Conservation (phyloP, 2,329 filamentous ascomycete genomes). For the Trichophyton equinum region DNA sequence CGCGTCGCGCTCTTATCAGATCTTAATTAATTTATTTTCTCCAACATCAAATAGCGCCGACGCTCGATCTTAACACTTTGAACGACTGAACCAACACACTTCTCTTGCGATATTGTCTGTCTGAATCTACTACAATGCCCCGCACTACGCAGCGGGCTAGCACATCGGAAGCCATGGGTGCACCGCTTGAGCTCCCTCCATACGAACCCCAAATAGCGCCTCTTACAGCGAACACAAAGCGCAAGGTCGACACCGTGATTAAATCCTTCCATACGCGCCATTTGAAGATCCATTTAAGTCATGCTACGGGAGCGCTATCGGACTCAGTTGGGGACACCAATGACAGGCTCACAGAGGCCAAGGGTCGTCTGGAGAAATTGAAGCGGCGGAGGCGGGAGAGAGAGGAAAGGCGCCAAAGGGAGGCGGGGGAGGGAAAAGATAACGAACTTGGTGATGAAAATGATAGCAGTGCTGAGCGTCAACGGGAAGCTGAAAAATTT, state of each 20-base stretch:
- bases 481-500: slow-evolving; percentile 21
- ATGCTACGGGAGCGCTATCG: slow-evolving; percentile 37
- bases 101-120: neutral
- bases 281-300: slow-evolving; percentile 38
- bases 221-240: slow-evolving; percentile 37
- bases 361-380: slow-evolving; percentile 25
- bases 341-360: slow-evolving; percentile 37
- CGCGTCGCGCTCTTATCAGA: slow-evolving; percentile 6
- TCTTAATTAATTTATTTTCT: neutral
- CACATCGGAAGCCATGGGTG: neutral
- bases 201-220: slow-evolving; percentile 44
- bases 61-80: neutral
- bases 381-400: slow-evolving; percentile 22
- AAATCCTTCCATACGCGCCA: slow-evolving; percentile 30
- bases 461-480: neutral
- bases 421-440: neutral
- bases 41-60: neutral
- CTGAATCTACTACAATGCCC: neutral
- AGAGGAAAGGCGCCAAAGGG: neutral
- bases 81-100: neutral
- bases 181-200: slow-evolving; percentile 28
- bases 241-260: slow-evolving; percentile 35
- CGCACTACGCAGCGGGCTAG: neutral
- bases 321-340: slow-evolving; percentile 43
- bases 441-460: neutral